Evolutionary conservation across 1,139 yeast genomes (phyloP), one percentile per base, ranked within the genome.

Genomic region (Hyphopichia wangnamkhiaoensis): DNA sequence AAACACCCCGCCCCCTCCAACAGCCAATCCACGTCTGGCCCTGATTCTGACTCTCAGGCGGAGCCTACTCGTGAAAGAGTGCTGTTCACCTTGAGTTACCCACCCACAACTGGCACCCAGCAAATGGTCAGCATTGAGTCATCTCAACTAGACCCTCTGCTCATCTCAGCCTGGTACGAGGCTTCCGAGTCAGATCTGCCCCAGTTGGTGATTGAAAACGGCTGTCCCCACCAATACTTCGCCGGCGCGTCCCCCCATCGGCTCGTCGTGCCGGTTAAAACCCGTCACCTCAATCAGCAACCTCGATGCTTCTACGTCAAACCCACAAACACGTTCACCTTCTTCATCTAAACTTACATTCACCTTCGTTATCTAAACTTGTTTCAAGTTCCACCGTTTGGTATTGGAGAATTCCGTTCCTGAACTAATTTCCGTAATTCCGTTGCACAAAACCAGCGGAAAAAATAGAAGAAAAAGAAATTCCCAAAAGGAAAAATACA

Each of bases 21-120:
- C 30, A 18, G 12, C 29, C 23, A 8, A 13, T 23, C 35, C 28
- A 30, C 45, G 4, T 13, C 32, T 23, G 13, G n/a, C n/a, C n/a
- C n/a, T n/a, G n/a, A n/a, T n/a, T n/a, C n/a, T n/a, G n/a, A n/a
- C n/a, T n/a, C 34, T 34, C 9, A 6, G 5, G 29, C 30, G 12
- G 17, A 21, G 15, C 26, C 21, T 8, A 13, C 23, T 18, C 34
- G 26, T 16, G 27, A 26, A 26, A 35, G 30, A 6, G 24, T 39
- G n/a, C 17, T 35, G 5, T 48, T 43, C 32, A 19, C 31, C 9
- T 49, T 48, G 14, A 43, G 31, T 14, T 45, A 47, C 35, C 35
- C 35, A 12, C 35, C 35, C 13, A 10, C 16, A 12, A 8, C 13
- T 16, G 19, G 21, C 14, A 17, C 24, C 4, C 15, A 25, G 17